Evolutionary conservation across 106 monocot species (phyloP), one percentile per base, ranked within the genome.

Genomic region (Dendrobium chrysotoxum): DNA sequence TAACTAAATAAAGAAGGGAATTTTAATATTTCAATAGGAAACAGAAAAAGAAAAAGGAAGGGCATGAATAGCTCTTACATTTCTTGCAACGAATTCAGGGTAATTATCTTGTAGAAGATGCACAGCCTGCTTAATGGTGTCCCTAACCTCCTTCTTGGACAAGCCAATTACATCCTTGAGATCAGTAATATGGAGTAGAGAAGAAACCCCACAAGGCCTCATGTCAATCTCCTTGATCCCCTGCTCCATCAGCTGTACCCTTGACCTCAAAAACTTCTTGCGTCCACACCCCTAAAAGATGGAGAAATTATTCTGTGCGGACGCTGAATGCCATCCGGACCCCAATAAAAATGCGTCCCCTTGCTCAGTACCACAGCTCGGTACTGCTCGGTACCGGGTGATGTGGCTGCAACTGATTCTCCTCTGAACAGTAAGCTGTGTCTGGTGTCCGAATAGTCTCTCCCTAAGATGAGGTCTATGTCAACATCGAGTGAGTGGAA

Each of bases 191-290:
- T 91, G 86, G 15, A 86, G 12, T 64, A 91, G 70, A 0, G 84
- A 50, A 0, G 64, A 79, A 0, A 28, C 77, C 0, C 42, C 87
- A 0, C 87, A 84, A 0, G 39, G 70, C 68, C 71, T 88, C 78
- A 95, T 87, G 86, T 84, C 88, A 35, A 79, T 41, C 75, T 82
- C 47, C 54, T 31, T 61, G 3, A 95, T 77, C 16, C 88, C 93
- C 72, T 82, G 74, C 88, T 93, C 95, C 95, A 95, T 91, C 4
- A 83, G 75, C 80, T 76, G 86, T 28, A 95, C 88, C 73, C 92
- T 86, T 88, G 86, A 92, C 83, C 88, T 75, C 39, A 95, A 68
- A 61, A 92, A 92, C 76, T 78, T 87, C 78, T 93, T 84, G 20
- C 86, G 65, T 79, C 66, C 68, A n/a, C n/a, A n/a, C n/a, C n/a